phyloP scores from a whole-genome alignment of 2,329 filamentous ascomycete species.

The Aureobasidium sp. region DNA sequence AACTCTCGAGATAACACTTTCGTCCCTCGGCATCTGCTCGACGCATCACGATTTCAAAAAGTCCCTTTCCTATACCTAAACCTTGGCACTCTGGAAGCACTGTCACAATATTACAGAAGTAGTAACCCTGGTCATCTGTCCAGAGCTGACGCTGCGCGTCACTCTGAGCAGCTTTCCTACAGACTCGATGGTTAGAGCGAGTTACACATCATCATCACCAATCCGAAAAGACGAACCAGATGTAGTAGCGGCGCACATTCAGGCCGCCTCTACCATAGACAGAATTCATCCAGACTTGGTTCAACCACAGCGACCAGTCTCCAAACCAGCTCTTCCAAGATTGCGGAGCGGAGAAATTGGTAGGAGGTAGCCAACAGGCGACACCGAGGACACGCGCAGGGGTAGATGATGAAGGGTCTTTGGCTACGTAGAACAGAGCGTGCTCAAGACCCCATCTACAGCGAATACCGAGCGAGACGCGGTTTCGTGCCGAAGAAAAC shows the following conservation, averaged over 20 bases:
- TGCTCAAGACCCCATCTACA: slow-evolving; percentile 64
- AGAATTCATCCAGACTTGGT: slow-evolving; percentile 59
- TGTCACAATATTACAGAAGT: slow-evolving; percentile 69
- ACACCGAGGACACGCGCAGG: slow-evolving; percentile 54
- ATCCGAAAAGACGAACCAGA: slow-evolving; percentile 41
- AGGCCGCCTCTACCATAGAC: slow-evolving; percentile 61
- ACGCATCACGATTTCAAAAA: slow-evolving; percentile 56
- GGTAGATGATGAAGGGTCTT: slow-evolving; percentile 40
- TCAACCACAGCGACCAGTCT: slow-evolving; percentile 55
- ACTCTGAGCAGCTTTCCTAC: slow-evolving; percentile 50
- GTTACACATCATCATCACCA: background rate
- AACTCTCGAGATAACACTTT: slow-evolving; percentile 64
- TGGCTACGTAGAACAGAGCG: slow-evolving; percentile 61
- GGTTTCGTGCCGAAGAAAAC: slow-evolving; percentile 54
- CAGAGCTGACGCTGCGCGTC: slow-evolving; percentile 54
- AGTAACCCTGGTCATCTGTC: slow-evolving; percentile 59
- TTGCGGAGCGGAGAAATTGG: slow-evolving; percentile 34
- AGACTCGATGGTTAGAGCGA: background rate
- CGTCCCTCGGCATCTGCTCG: slow-evolving; percentile 56
- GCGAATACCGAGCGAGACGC: slow-evolving; percentile 54
- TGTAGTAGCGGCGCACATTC: slow-evolving; percentile 59
- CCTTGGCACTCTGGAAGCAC: slow-evolving; percentile 58
- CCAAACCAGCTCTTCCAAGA: slow-evolving; percentile 53
- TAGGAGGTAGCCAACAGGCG: slow-evolving; percentile 62
- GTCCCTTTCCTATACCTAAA: slow-evolving; percentile 54